Evolutionary conservation across 2,329 filamentous ascomycete genomes (phyloP), one percentile per base, ranked within the genome.

Genomic region (Thelonectria olida): DNA sequence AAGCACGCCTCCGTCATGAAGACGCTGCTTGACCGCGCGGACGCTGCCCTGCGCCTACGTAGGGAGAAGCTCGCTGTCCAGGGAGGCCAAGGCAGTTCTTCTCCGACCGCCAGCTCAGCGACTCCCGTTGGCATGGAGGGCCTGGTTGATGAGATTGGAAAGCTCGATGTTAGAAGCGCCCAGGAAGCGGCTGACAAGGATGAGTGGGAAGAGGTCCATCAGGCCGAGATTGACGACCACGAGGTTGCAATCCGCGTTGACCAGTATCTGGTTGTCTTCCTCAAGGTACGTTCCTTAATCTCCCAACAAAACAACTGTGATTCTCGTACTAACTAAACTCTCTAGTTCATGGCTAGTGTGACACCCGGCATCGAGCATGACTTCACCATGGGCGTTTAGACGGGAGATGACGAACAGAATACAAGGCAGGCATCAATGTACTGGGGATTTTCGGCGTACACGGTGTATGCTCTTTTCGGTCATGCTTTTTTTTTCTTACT

Each of bases 1-100:
- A 96, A 96, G 76, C 96, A 99, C 76, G 96, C 96, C 9, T 91
- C 91, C 25, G 96, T 99, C 70, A 99, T 99, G 96, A 99, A 98
- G 81, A 92, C 92, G 20, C 87, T 99, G 5, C 90, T 99, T 38
- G 96, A 98, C 78, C 92, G 96, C 34, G 96, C 96, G 47, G 95
- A 99, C 75, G 93, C 93, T 20, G 95, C 95, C 0, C 85, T 98
- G 54, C 97, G 97, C 77, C 86, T 97, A 54, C 89, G 95, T 20
- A 86, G 93, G 44, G 91, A 95, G 72, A 97, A 94, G 83, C 83
- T 96, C 61, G 89, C 87, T 73, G 82, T 85, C 15, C 78, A n/a
- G n/a, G n/a, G n/a, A n/a, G n/a, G n/a, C n/a, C n/a, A n/a, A n/a
- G n/a, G n/a, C n/a, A n/a, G n/a, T n/a, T n/a, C n/a, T n/a, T n/a